Percentiles rank a stretch among this genome's conserved stretches.
Evolutionary conservation across 768 basidiomycete species (phyloP).

Genomic region (Mycena maculata): DNA sequence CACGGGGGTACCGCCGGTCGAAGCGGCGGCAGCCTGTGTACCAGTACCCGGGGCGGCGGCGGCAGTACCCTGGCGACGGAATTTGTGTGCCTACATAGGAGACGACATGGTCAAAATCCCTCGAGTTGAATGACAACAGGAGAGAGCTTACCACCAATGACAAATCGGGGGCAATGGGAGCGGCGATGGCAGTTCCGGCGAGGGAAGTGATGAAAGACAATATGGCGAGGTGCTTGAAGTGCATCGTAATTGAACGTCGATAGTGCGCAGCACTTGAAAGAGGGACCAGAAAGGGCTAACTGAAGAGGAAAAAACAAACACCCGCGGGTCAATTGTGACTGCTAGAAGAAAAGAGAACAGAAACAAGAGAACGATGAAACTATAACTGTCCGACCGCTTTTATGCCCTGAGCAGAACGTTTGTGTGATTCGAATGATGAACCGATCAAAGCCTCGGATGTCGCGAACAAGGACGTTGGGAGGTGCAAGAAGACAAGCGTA

Average conservation of each 20-base stretch:
- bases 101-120: neutral
- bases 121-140: neutral
- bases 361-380: neutral
- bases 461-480: constrained; percentile 2
- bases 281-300: neutral
- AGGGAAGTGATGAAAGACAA: neutral
- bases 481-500: neutral
- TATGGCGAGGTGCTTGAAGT: neutral
- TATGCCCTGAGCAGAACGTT: neutral
- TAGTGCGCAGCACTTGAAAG: constrained; percentile 5
- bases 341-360: constrained; percentile 1
- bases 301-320: neutral
- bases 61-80: neutral
- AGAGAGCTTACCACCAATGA: constrained; percentile 3
- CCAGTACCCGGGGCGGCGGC: neutral
- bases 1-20: neutral
- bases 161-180: neutral
- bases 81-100: constrained; percentile 9
- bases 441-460: constrained; percentile 2
- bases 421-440: neutral
- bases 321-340: neutral
- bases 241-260: neutral
- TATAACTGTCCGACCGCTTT: neutral
- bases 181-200: neutral
- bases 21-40: neutral